Conservation (phyloP, 2,329 filamentous ascomycete genomes). For the Cercospora zeae-maydis region DNA sequence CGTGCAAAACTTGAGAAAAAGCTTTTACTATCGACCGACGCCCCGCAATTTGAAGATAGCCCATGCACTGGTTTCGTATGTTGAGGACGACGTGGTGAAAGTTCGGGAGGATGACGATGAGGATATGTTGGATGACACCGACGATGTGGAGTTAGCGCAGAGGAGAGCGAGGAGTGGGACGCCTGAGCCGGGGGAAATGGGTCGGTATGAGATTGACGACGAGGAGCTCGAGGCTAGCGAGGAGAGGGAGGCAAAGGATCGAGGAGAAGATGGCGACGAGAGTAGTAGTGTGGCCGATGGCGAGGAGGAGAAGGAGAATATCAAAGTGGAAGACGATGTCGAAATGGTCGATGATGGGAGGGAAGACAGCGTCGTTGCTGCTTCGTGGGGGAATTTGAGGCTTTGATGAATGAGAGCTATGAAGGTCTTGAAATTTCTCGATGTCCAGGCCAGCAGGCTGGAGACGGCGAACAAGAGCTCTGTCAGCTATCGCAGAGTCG, state of each 20-base stretch:
- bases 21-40: slow-evolving; percentile 13
- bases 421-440: background rate
- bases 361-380: background rate
- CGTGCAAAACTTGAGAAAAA: background rate
- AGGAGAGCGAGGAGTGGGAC: slow-evolving; percentile 7
- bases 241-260: background rate
- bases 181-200: slow-evolving; percentile 11
- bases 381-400: slow-evolving; percentile 4
- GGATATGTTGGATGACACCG: slow-evolving; percentile 18
- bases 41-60: slow-evolving; percentile 4
- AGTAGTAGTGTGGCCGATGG: background rate
- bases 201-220: background rate
- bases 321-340: background rate
- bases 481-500: background rate
- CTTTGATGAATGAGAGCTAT: background rate
- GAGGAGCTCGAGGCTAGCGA: slow-evolving; percentile 1
- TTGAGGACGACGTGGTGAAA: background rate
- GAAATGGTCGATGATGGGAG: background rate
- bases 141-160: background rate
- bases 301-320: slow-evolving; percentile 3
- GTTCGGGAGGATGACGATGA: slow-evolving; percentile 9
- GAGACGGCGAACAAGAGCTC: background rate
- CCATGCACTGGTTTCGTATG: slow-evolving; percentile 3
- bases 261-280: background rate
- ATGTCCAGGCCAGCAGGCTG: too few species aligned